Percentiles rank a stretch among this genome's conserved stretches.
phyloP scores from a whole-genome alignment of 345 rosid genomes.

The Syzygium jambos region DNA sequence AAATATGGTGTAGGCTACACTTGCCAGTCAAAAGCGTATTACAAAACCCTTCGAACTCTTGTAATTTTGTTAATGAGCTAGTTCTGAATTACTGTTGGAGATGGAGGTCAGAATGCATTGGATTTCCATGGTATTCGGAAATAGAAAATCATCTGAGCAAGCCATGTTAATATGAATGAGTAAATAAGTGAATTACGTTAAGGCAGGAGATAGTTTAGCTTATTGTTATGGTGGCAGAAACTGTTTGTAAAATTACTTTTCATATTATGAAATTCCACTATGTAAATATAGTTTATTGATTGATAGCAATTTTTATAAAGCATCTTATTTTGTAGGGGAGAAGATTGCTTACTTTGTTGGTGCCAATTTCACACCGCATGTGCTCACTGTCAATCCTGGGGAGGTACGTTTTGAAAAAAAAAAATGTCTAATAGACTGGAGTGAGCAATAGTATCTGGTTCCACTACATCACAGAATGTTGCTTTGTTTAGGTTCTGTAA shows the following conservation, averaged over 20 bases:
- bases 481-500: not conserved
- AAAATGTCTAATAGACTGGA: not conserved
- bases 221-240: not conserved
- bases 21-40: not conserved
- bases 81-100: not conserved
- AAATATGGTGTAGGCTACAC: not conserved
- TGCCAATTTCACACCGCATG: constrained; percentile 77
- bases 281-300: not conserved
- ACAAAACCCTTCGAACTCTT: not conserved
- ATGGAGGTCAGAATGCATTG: not conserved
- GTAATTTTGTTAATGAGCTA: not conserved
- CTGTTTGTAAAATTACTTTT: not conserved
- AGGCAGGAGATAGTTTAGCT: not conserved
- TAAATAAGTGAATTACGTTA: not conserved
- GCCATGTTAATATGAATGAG: not conserved
- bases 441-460: not conserved
- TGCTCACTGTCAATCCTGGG: constrained; percentile 79
- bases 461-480: not conserved
- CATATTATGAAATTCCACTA: not conserved
- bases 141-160: not conserved
- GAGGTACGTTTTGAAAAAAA: constrained; percentile 45
- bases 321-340: constrained; percentile 30
- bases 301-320: not conserved
- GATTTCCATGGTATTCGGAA: not conserved
- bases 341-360: constrained; percentile 49